phyloP scores from a whole-genome alignment of 345 rosid species.

The Populus alba region DNA sequence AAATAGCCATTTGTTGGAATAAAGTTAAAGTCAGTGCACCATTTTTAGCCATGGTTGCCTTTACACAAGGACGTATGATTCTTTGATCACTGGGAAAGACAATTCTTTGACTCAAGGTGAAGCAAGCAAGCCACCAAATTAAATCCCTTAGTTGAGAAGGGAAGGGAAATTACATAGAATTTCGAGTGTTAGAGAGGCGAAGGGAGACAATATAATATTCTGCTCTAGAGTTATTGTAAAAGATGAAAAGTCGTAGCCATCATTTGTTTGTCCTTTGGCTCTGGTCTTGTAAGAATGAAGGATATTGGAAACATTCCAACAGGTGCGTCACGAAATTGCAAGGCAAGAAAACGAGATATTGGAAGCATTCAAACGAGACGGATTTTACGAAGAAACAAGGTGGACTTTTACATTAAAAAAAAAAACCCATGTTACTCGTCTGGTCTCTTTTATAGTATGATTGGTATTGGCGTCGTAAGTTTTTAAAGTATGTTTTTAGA shows the following conservation, averaged over 20 bases:
- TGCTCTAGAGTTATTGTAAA: too few species aligned
- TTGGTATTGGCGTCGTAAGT: too few species aligned
- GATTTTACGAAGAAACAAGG: neutral
- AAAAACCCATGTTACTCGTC: too few species aligned
- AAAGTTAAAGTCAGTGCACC: neutral
- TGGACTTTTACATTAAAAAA: neutral
- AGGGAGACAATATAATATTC: too few species aligned
- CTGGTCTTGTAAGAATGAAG: neutral
- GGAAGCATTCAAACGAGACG: neutral
- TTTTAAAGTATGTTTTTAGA: too few species aligned
- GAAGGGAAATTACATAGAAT: neutral
- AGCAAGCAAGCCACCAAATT: slow-evolving; percentile 12
- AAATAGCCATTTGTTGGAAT: neutral
- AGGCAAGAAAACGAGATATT: neutral
- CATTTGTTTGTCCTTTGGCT: neutral
- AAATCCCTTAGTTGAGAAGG: neutral
- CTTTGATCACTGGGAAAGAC: neutral
- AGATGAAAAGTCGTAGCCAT: too few species aligned
- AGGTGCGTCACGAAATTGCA: too few species aligned
- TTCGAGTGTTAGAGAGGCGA: too few species aligned
- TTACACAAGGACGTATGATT: neutral
- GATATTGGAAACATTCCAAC: neutral
- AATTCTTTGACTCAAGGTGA: slow-evolving; percentile 28
- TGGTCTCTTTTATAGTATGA: too few species aligned
- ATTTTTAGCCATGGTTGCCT: neutral